A percentile compares a stretch with the other conserved stretches of the same genome.
These are phyloP conservation scores for Malbranchea cinnamomea DNA, from an alignment of 2,329 filamentous ascomycete genomes.

Conservation along the genomic window DNA sequence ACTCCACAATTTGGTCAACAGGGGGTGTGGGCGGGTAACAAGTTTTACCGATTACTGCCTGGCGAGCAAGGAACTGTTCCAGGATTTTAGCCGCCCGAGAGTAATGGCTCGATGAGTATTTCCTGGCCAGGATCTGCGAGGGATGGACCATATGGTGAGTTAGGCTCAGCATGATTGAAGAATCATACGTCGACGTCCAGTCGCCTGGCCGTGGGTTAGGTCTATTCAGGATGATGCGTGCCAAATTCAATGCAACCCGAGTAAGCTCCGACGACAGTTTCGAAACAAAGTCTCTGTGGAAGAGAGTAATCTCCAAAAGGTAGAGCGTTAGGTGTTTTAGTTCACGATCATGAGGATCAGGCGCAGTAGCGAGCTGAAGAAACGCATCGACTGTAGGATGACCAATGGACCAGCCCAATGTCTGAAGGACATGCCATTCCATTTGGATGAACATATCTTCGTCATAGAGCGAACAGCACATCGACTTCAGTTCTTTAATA, in stretches of 20 bases:
- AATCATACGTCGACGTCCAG: slow-evolving; percentile 48
- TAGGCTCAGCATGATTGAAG: slow-evolving; percentile 40
- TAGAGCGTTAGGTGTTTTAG: slow-evolving; percentile 92
- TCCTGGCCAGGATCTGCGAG: slow-evolving; percentile 51
- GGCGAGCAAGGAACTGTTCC: slow-evolving; percentile 51
- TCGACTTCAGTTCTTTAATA: slow-evolving; percentile 91
- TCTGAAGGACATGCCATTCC: slow-evolving; percentile 99
- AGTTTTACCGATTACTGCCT: slow-evolving; percentile 39
- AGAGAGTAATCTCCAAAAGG: slow-evolving; percentile 86
- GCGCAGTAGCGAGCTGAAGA: slow-evolving; percentile 69
- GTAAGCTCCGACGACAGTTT: slow-evolving; percentile 84
- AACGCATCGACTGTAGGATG: slow-evolving; percentile 95
- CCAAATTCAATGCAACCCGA: slow-evolving; percentile 68
- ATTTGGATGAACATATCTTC: slow-evolving; percentile 99
- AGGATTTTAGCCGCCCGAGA: slow-evolving; percentile 49
- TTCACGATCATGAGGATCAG: slow-evolving; percentile 61
- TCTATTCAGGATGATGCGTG: slow-evolving; percentile 70
- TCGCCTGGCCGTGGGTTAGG: slow-evolving; percentile 60
- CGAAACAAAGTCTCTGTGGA: slow-evolving; percentile 93
- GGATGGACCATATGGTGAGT: slow-evolving; percentile 53
- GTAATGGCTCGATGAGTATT: slow-evolving; percentile 52
- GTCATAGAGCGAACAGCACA: slow-evolving; percentile 97
- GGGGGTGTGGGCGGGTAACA: slow-evolving; percentile 28
- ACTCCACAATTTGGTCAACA: slow-evolving; percentile 21
- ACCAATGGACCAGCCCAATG: slow-evolving; percentile 87